These are phyloP conservation scores for Monilinia aucupariae DNA, from an alignment of 2,329 filamentous ascomycete species.

Conservation along the genomic window DNA sequence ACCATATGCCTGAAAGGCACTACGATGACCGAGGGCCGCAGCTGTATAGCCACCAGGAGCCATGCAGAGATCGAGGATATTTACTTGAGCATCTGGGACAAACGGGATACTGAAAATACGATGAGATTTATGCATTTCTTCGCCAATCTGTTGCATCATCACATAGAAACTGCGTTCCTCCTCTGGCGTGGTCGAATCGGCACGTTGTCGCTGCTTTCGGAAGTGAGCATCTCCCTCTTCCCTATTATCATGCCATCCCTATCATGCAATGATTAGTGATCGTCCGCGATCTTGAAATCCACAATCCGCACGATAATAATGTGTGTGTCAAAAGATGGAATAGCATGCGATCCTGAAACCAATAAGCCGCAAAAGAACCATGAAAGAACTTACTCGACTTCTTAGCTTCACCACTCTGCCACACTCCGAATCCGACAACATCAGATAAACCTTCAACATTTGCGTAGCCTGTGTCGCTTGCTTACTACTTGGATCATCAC, in stretches of 20 bases:
- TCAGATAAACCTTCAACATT: slow-evolving; percentile 22
- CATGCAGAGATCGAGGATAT: slow-evolving; percentile 32
- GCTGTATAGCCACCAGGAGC: slow-evolving; percentile 24
- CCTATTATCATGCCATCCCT: slow-evolving; percentile 43
- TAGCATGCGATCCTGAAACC: neutral
- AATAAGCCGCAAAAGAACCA: neutral
- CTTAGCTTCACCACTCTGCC: slow-evolving; percentile 22
- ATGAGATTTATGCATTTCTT: slow-evolving; percentile 38
- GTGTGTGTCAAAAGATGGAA: too few relatives aligned
- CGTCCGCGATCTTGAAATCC: neutral
- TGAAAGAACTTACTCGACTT: slow-evolving; percentile 20
- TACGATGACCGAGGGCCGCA: slow-evolving; percentile 10
- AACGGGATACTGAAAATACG: slow-evolving; percentile 13
- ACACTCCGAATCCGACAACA: slow-evolving; percentile 22
- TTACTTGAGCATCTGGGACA: slow-evolving; percentile 4
- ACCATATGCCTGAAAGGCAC: slow-evolving; percentile 17
- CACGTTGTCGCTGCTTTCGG: slow-evolving; percentile 36
- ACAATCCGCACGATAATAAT: neutral
- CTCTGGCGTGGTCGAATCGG: slow-evolving; percentile 35
- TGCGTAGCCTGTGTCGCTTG: slow-evolving; percentile 10
- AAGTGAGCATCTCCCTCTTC: slow-evolving; percentile 42
- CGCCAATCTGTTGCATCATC: slow-evolving; percentile 42
- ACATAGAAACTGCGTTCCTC: slow-evolving; percentile 35
- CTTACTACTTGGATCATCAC: slow-evolving; percentile 6
- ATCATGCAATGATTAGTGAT: neutral